A percentile compares a stretch with the other conserved stretches of the same genome.
These are phyloP conservation scores for Populus hybrid DNA, from an alignment of 441 rosid species.

Conservation along the genomic window DNA sequence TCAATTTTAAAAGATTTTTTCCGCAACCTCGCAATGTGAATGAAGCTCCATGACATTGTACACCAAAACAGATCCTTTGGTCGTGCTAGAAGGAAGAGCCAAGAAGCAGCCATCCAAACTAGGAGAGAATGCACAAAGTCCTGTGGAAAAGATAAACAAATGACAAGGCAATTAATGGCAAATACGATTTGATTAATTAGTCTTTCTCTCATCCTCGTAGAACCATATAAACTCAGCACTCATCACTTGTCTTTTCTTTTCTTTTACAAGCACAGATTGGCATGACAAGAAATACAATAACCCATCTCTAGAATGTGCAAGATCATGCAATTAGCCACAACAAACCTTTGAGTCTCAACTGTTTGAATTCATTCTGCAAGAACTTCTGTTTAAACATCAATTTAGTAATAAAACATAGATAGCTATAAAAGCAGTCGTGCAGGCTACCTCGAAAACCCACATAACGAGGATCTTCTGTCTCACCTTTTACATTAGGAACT, in stretches of 20 bases:
- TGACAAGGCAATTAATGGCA: background rate
- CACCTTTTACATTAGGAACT: slow-evolving; percentile 79
- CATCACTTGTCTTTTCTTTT: background rate
- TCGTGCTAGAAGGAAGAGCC: slow-evolving; percentile 84
- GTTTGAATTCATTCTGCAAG: background rate
- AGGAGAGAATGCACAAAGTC: slow-evolving; percentile 88
- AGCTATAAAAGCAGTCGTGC: background rate
- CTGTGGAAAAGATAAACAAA: slow-evolving; percentile 30
- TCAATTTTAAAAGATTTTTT: background rate
- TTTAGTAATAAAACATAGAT: background rate
- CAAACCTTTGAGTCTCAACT: background rate
- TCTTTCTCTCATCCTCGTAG: background rate
- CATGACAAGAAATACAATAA: background rate
- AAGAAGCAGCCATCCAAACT: slow-evolving; percentile 77
- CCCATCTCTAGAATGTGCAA: background rate
- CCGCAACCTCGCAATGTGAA: slow-evolving; percentile 77
- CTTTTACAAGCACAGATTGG: background rate
- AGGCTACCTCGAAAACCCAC: background rate
- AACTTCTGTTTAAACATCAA: background rate
- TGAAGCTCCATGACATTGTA: slow-evolving; percentile 81
- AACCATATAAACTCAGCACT: background rate
- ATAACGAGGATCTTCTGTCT: slow-evolving; percentile 8
- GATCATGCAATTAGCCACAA: background rate
- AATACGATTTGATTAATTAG: background rate
- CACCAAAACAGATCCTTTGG: slow-evolving; percentile 76